A percentile compares a stretch with the other conserved stretches of the same genome.
phyloP scores from a whole-genome alignment of 768 basidiomycete species.

The Leccinum longicurvipes region DNA sequence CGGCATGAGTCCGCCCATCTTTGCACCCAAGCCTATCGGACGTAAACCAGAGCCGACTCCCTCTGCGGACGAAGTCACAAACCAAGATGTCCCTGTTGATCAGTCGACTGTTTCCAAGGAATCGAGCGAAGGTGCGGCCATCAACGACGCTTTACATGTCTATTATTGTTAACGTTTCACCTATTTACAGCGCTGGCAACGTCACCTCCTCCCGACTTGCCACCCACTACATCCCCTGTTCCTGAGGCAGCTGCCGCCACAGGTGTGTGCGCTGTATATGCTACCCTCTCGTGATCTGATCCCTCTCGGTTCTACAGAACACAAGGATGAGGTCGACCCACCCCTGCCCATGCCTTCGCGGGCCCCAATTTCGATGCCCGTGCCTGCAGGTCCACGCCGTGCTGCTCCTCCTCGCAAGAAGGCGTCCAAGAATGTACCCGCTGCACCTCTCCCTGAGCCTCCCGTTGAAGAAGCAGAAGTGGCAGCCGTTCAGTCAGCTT shows the following conservation, averaged over 20 bases:
- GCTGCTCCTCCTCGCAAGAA: constrained; percentile 75
- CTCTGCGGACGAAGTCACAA: constrained; percentile 17
- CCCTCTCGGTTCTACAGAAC: constrained; percentile 11
- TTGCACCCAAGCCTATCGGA: constrained; percentile 51
- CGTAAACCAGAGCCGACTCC: constrained; percentile 28
- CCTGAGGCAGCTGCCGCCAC: constrained; percentile 9
- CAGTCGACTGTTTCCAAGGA: constrained; percentile 6
- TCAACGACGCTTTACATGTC: neutral
- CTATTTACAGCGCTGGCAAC: constrained; percentile 9
- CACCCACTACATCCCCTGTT: neutral
- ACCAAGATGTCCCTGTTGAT: constrained; percentile 18
- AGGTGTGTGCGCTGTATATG: constrained; percentile 12
- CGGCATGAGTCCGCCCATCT: constrained; percentile 75
- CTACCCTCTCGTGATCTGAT: constrained; percentile 6
- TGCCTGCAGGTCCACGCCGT: constrained; percentile 70
- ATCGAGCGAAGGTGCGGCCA: constrained; percentile 19
- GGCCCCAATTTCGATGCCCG: constrained; percentile 60
- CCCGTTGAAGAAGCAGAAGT: constrained; percentile 18
- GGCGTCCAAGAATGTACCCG: constrained; percentile 48
- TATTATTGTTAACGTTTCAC: constrained; percentile 6
- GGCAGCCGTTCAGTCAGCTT: neutral
- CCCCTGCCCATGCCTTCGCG: constrained; percentile 33
- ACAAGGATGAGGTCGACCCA: constrained; percentile 25
- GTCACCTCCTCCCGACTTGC: constrained; percentile 14
- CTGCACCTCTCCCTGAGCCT: constrained; percentile 27